Base-by-base conservation (phyloP, 495 filamentous ascomycete genomes). In the Penicillium arizonense region DNA sequence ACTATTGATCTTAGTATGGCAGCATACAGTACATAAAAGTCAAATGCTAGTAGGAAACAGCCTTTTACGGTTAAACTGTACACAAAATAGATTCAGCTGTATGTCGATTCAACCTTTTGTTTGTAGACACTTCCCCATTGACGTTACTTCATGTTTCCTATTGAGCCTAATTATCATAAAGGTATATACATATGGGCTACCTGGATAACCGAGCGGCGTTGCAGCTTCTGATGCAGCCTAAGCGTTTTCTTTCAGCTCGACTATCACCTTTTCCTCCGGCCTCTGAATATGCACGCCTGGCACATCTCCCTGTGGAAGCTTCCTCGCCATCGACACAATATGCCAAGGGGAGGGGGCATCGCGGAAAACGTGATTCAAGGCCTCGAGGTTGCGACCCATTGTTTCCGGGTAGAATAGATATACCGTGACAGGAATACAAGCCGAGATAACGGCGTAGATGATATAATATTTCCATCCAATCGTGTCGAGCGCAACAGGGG, bases 351-450 rank as follows among this genome's bases (percentile, higher is more conserved):
- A 49, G 0, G 64, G 52, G 1, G 67, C 67, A 61, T 86, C 85
- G 48, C 76, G 77, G 75, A 89, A 89, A 47, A 87, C 84, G 55
- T 67, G 66, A 58, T 88, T 83, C 65, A 89, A 75, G 56, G 84
- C 79, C 63, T 89, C 86, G 12, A 89, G 72, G 12, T 80, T 82
- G 20, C 84, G 81, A 57, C 79, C 80, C 43, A 79, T 82, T 0
- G 86, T 89, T 64, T 88, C 85, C 0, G 84, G 84, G 62, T 81
- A 87, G 73, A 87, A 84, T 70, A 85, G 79, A 60, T 81, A 86
- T 23, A 87, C 77, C 11, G 70, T 59, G 2, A 81, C 13, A 74
- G 44, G 63, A 44, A 71, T 71, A 21, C 52, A 62, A 11, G 58
- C 56, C 20, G 71, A 61, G n/a, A 76, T 53, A 1, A 71, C 59